phyloP scores from a whole-genome alignment of 805 yeast genomes.

The Dipodascopsis tothii region DNA sequence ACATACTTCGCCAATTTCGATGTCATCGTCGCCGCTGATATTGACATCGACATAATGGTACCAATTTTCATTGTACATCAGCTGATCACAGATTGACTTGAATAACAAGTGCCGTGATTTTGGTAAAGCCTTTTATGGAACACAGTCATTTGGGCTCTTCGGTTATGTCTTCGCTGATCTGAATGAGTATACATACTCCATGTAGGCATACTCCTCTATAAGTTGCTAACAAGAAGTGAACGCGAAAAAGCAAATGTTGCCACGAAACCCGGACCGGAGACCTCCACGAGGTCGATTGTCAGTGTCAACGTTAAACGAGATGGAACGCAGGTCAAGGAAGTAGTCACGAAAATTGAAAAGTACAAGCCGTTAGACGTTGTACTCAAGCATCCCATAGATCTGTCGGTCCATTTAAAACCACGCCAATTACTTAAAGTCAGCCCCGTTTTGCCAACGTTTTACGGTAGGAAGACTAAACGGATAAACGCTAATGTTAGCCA shows the following conservation, averaged over 20 bases:
- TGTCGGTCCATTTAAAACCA: conserved; percentile 15
- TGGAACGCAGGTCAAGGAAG: conserved; percentile 28
- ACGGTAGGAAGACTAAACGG: too few relatives aligned
- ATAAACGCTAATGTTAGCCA: too few relatives aligned
- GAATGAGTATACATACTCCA: conserved; percentile 44
- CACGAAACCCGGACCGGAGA: conserved; percentile 47
- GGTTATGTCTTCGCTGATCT: conserved; percentile 79
- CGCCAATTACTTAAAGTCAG: conserved; percentile 41
- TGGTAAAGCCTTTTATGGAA: conserved; percentile 62
- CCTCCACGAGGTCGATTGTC: conserved; percentile 39
- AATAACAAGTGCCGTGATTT: conserved; percentile 12
- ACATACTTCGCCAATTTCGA: conserved; percentile 51
- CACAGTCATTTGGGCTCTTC: conserved; percentile 69
- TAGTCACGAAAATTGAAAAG: conserved; percentile 26
- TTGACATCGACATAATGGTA: conserved; percentile 36
- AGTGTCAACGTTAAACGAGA: conserved; percentile 29
- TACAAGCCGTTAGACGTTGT: conserved; percentile 24
- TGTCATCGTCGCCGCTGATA: conserved; percentile 68
- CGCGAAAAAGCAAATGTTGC: conserved; percentile 43
- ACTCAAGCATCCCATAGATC: background rate
- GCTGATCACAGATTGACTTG: background rate
- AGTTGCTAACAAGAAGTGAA: conserved; percentile 37
- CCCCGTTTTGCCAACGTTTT: conserved; percentile 45
- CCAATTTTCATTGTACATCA: background rate
- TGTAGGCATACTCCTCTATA: conserved; percentile 17